These are phyloP conservation scores for Phytophthora pluvialis DNA, from an alignment of 352 stramenopile genomes.

Conservation along the genomic window DNA sequence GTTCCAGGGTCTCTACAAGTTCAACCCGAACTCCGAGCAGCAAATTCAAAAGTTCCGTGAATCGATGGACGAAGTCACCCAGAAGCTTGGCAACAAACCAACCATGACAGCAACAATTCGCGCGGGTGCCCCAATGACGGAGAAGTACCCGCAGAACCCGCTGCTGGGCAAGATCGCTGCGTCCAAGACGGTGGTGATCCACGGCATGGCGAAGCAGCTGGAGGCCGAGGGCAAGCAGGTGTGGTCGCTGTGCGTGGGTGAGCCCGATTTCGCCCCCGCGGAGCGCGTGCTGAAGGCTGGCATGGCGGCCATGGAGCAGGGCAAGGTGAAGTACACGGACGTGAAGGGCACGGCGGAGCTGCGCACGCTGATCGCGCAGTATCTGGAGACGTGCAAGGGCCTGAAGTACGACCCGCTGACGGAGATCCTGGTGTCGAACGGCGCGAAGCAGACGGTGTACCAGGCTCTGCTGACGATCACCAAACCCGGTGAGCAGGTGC, in stretches of 20 bases:
- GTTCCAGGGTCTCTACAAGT: slow-evolving; percentile 98
- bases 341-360: slow-evolving; percentile 93
- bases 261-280: slow-evolving; percentile 94
- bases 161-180: slow-evolving; percentile 87
- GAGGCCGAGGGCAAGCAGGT: slow-evolving; percentile 93
- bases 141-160: slow-evolving; percentile 77
- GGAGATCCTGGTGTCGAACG: slow-evolving; percentile 97
- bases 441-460: slow-evolving; percentile 96
- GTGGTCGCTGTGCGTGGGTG: slow-evolving; percentile 62
- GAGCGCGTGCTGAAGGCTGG: slow-evolving; percentile 92
- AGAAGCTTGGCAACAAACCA: slow-evolving; percentile 41
- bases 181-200: slow-evolving; percentile 95
- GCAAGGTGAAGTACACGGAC: slow-evolving; percentile 95
- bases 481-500: slow-evolving; percentile 92
- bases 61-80: slow-evolving; percentile 60
- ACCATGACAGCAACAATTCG: not conserved
- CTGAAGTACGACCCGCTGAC: slow-evolving; percentile 87
- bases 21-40: slow-evolving; percentile 92
- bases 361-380: slow-evolving; percentile 88
- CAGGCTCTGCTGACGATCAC: slow-evolving; percentile 93
- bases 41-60: slow-evolving; percentile 84
- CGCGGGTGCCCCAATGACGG: slow-evolving; percentile 35
- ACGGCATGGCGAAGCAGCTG: slow-evolving; percentile 96
- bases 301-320: slow-evolving; percentile 60
- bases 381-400: slow-evolving; percentile 92